phyloP scores from a whole-genome alignment of 2,329 filamentous ascomycete genomes.

The Helicocarpus griseus region DNA sequence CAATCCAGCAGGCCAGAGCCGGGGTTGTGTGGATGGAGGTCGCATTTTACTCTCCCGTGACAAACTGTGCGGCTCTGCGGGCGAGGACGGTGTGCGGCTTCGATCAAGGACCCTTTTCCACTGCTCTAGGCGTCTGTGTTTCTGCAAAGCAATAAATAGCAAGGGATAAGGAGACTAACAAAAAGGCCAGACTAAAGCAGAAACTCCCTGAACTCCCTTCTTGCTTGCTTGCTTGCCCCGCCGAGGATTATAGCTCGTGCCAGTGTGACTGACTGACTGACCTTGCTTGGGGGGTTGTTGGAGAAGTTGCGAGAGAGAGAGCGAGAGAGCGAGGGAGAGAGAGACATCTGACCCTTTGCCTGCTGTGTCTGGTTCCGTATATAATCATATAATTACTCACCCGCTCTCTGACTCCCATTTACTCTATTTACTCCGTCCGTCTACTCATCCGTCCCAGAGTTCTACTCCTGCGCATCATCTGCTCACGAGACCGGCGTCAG shows the following conservation, averaged over 20 bases:
- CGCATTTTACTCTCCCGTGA: no score
- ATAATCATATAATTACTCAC: no score
- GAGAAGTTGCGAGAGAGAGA: neutral
- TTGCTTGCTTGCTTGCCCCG: neutral
- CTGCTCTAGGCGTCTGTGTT: neutral
- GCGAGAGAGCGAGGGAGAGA: no score
- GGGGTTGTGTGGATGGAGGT: no score
- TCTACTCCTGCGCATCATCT: neutral
- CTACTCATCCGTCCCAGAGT: neutral
- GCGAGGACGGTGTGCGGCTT: neutral
- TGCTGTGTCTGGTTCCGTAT: no score
- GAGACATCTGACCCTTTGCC: neutral
- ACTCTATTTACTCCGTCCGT: no score
- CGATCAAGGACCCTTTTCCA: neutral
- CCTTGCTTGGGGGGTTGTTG: no score
- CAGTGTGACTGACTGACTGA: no score
- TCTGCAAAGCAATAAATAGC: neutral
- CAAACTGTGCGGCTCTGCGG: neutral
- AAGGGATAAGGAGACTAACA: neutral
- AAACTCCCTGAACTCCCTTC: no score
- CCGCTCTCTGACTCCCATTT: no score
- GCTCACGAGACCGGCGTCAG: constrained; percentile 1
- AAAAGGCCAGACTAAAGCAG: no score
- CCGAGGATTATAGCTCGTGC: neutral
- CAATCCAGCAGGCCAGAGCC: neutral